These are phyloP conservation scores for Penicillium fimorum DNA, from an alignment of 495 filamentous ascomycete genomes.

Conservation along the genomic window DNA sequence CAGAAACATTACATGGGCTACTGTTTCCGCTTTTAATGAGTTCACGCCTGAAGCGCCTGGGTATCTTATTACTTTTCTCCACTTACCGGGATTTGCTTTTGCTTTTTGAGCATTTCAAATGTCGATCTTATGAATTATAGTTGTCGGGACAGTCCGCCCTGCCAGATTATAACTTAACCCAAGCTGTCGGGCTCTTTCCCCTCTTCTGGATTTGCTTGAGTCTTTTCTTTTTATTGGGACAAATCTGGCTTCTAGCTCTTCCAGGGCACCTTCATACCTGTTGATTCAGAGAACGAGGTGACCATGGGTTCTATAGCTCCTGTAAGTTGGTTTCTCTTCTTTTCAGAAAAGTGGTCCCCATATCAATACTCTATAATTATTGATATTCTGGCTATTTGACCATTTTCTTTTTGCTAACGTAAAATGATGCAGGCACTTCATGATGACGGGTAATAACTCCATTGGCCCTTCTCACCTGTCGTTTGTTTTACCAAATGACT, in stretches of 20 bases:
- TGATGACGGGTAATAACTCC: conserved; percentile 22
- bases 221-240: conserved; percentile 10
- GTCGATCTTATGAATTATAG: conserved; percentile 30
- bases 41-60: conserved; percentile 13
- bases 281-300: conserved; percentile 8
- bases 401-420: conserved; percentile 24
- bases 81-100: conserved; percentile 17
- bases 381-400: neutral
- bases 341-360: neutral
- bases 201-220: conserved; percentile 5
- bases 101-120: conserved; percentile 12
- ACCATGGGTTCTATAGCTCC: conserved; percentile 26
- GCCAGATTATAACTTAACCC: conserved; percentile 49
- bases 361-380: conserved; percentile 1
- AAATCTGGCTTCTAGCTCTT: conserved; percentile 1
- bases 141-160: conserved; percentile 35
- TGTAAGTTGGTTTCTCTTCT: conserved; percentile 19
- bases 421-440: conserved; percentile 21
- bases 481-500: conserved; percentile 8
- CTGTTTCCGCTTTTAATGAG: neutral
- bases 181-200: conserved; percentile 38
- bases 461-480: neutral
- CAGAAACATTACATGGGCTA: neutral
- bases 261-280: neutral
- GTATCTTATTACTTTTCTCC: conserved; percentile 15